A percentile compares a stretch with the other conserved stretches of the same genome.
Evolutionary conservation across 768 basidiomycete species (phyloP).

Genomic region (Pisolithus microcarpus): DNA sequence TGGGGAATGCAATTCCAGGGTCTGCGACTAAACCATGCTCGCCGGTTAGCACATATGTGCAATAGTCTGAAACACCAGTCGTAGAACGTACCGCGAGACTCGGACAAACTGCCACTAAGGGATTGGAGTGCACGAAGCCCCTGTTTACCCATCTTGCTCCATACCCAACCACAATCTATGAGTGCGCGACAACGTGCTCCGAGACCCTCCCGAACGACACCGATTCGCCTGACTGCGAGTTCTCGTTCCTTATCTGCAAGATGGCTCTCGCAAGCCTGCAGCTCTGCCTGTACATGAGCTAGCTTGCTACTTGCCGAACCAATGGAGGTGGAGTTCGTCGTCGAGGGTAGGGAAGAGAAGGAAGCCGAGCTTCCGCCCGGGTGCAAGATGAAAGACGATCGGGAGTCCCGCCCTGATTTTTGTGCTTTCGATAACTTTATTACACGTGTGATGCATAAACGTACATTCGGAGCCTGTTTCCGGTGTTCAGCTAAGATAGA

Average conservation of each 20-base stretch:
- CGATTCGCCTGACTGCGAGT: slow-evolving; percentile 44
- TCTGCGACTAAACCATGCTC: not conserved
- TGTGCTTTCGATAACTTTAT: slow-evolving; percentile 66
- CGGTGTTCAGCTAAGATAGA: not conserved
- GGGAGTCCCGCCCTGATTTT: slow-evolving; percentile 35
- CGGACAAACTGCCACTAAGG: not conserved
- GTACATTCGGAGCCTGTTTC: not conserved
- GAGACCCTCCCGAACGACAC: slow-evolving; percentile 57
- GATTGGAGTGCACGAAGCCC: slow-evolving; percentile 34
- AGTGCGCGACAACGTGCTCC: slow-evolving; percentile 56
- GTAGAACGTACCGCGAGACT: slow-evolving; percentile 2
- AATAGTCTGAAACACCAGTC: not conserved
- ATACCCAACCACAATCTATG: slow-evolving; percentile 60
- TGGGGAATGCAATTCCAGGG: not conserved
- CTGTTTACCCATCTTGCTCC: slow-evolving; percentile 61
- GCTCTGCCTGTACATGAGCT: slow-evolving; percentile 59
- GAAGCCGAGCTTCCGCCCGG: slow-evolving; percentile 35
- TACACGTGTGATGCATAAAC: slow-evolving; percentile 61
- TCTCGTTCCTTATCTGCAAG: slow-evolving; percentile 64
- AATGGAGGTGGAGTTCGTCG: slow-evolving; percentile 16
- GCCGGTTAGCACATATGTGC: not conserved
- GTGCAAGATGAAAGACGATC: slow-evolving; percentile 22
- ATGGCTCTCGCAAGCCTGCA: slow-evolving; percentile 77
- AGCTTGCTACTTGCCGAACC: slow-evolving; percentile 39
- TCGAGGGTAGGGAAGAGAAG: slow-evolving; percentile 35